Conservation (phyloP, 352 stramenopile genomes). For the Globisporangium nagaii region DNA sequence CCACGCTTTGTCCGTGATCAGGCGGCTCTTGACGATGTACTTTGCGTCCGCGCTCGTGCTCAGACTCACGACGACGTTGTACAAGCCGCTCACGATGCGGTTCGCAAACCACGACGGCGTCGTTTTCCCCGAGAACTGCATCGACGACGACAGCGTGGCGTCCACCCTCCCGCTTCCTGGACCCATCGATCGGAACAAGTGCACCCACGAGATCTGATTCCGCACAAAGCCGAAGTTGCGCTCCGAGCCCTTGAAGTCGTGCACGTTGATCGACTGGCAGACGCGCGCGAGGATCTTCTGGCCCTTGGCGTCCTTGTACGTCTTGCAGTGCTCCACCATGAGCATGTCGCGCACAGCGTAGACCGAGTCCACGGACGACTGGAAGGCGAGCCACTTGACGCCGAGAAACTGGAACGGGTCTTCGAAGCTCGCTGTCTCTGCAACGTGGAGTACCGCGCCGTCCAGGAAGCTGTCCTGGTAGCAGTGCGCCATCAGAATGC, state of each 20-base stretch:
- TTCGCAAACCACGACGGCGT: slow-evolving; percentile 71
- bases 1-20: slow-evolving; percentile 67
- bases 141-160: slow-evolving; percentile 13
- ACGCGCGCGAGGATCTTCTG: slow-evolving; percentile 59
- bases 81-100: slow-evolving; percentile 42
- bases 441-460: slow-evolving; percentile 62
- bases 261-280: slow-evolving; percentile 46
- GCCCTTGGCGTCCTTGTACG: slow-evolving; percentile 44
- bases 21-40: slow-evolving; percentile 45
- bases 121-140: slow-evolving; percentile 18
- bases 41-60: slow-evolving; percentile 51
- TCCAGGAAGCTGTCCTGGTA: slow-evolving; percentile 75
- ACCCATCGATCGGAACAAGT: slow-evolving; percentile 52
- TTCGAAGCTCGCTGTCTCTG: slow-evolving; percentile 28
- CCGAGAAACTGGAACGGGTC: slow-evolving; percentile 70
- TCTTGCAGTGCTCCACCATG: slow-evolving; percentile 56
- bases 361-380: slow-evolving; percentile 66
- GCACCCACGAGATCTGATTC: slow-evolving; percentile 42
- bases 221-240: slow-evolving; percentile 63
- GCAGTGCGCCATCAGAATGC: slow-evolving; percentile 52
- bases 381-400: slow-evolving; percentile 71
- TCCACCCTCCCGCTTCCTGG: slow-evolving; percentile 43
- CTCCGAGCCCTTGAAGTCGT: slow-evolving; percentile 36
- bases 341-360: slow-evolving; percentile 60
- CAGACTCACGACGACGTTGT: slow-evolving; percentile 31